Percentiles rank a stretch among this genome's conserved stretches.
phyloP scores from a whole-genome alignment of 2,329 filamentous ascomycete genomes.

The Clarireedia homoeocarpa region DNA sequence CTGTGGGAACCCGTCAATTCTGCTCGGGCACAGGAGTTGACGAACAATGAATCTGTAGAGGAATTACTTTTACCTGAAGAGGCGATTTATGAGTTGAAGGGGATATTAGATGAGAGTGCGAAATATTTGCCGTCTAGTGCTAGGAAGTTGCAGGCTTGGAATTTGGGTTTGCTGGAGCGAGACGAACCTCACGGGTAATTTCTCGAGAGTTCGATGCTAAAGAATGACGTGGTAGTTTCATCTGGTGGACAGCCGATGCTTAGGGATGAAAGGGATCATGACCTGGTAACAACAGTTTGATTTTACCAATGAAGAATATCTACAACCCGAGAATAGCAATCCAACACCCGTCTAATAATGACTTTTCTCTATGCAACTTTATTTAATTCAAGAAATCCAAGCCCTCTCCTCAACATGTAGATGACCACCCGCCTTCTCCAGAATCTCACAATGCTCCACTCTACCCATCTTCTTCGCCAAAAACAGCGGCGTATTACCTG shows the following conservation, averaged over 20 bases:
- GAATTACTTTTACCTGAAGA: constrained; percentile 47
- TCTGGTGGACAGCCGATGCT: too few species aligned
- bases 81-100: constrained; percentile 39
- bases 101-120: constrained; percentile 36
- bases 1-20: constrained; percentile 19
- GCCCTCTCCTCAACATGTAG: constrained; percentile 44
- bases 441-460: constrained; percentile 42
- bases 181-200: constrained; percentile 33
- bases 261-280: too few species aligned
- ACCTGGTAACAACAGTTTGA: too few species aligned
- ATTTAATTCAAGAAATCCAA: neutral
- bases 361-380: neutral
- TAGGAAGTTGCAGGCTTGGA: constrained; percentile 56
- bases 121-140: constrained; percentile 46
- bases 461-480: constrained; percentile 52
- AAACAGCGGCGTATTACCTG: constrained; percentile 58
- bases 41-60: constrained; percentile 34
- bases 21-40: constrained; percentile 12
- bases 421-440: constrained; percentile 52
- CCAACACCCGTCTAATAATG: neutral
- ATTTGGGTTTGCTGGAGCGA: constrained; percentile 54
- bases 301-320: neutral
- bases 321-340: neutral
- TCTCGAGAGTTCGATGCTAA: too few species aligned
- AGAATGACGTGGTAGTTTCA: too few species aligned